Base-by-base conservation (phyloP, 257 asterid genomes). In the Knoxia roxburghii region DNA sequence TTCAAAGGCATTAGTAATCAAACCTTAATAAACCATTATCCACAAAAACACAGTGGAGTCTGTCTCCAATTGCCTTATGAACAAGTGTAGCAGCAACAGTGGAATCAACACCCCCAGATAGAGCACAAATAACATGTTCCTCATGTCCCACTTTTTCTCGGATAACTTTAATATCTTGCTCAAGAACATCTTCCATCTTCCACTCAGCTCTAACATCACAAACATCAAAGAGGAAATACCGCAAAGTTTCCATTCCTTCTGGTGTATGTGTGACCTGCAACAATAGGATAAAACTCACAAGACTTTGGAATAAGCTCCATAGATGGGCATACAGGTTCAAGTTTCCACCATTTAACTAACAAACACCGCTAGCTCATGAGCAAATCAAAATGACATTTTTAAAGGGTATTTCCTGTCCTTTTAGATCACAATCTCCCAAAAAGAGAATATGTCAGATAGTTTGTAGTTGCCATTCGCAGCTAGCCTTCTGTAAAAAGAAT, bases 71-170 rank as follows among this genome's bases (percentile, higher is more conserved):
- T 35, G 99, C 99, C 72, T 82, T 83, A 69, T 94, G 96, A 68
- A 94, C 99, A 71, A 94, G 90, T 32, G 95, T 90, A 55, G 96
- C 99, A 20, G 99, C 97, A 55, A 94, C 99, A 5, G 97, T 83
- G 30, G 99, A 90, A 81, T 94, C 99, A 7, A 94, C 99, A 21
- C 97, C 99, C 46, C 99, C 99, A 54, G 99, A 94, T 62, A 90
- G 75, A 5, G 96, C 99, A 85, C 99, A 94, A 30, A 94, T 94
- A 35, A 94, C 99, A 58, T 83, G 97, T 43, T 90, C 97, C 40
- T 84, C 93, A 58, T 85, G 69, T 35, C 86, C 90, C 11, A 94
- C 99, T 37, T 79, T 85, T 50, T 48, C 84, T 61, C 73, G 81
- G 57, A 94, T 82, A 53, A 82, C 77, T 73, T 85, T 83, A 17